A percentile compares a stretch with the other conserved stretches of the same genome.
phyloP scores from a whole-genome alignment of 1,139 yeast species.

The Meyerozyma sp. region DNA sequence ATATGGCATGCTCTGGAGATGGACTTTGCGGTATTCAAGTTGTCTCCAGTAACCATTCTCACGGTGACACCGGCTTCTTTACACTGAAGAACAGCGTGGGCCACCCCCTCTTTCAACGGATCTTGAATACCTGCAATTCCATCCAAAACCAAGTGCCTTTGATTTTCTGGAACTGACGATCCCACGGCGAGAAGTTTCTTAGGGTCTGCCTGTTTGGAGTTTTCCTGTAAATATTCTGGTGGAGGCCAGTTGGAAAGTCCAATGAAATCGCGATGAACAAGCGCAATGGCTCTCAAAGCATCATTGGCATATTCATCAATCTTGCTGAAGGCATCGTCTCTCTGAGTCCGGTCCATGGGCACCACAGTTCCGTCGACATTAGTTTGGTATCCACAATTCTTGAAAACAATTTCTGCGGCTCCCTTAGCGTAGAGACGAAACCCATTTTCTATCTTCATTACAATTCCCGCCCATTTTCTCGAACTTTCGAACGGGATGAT shows the following conservation, averaged over 20 bases:
- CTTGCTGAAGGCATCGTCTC: slow-evolving; percentile 34
- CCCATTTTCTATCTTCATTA: slow-evolving; percentile 44
- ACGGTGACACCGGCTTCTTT: slow-evolving; percentile 89
- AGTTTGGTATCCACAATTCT: slow-evolving; percentile 45
- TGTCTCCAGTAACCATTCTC: slow-evolving; percentile 98
- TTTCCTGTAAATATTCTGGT: slow-evolving; percentile 24
- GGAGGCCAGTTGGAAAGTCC: slow-evolving; percentile 63
- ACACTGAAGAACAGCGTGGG: slow-evolving; percentile 80
- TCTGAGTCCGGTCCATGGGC: slow-evolving; percentile 22
- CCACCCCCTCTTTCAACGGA: slow-evolving; percentile 89
- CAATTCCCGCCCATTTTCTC: slow-evolving; percentile 88
- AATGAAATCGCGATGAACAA: slow-evolving; percentile 70
- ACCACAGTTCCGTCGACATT: slow-evolving; percentile 24
- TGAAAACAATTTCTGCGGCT: slow-evolving; percentile 84
- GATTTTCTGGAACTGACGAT: slow-evolving; percentile 21
- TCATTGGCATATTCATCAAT: slow-evolving; percentile 66
- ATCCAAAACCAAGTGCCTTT: slow-evolving; percentile 45
- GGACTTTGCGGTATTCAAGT: slow-evolving; percentile 82
- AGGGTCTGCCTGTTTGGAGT: slow-evolving; percentile 42
- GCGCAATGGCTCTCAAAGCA: slow-evolving; percentile 80
- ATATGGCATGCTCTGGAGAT: slow-evolving; percentile 87
- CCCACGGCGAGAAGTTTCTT: slow-evolving; percentile 31
- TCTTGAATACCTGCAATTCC: slow-evolving; percentile 89
- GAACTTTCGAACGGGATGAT: slow-evolving; percentile 88
- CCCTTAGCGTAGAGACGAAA: slow-evolving; percentile 79